Evolutionary conservation across 345 rosid species (phyloP).

Genomic region (Eucalyptus leucophloia): DNA sequence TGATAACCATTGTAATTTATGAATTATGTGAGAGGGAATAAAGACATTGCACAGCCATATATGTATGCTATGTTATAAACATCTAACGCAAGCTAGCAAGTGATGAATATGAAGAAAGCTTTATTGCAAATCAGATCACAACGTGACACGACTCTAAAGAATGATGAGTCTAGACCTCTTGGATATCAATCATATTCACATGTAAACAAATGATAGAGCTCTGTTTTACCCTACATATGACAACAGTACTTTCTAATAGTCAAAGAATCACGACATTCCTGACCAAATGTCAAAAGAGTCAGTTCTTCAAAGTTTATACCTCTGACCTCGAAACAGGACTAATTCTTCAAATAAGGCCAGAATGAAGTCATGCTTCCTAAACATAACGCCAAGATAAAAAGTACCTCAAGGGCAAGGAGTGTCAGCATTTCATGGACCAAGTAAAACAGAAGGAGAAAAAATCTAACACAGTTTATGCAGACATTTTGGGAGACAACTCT

Average conservation of each 20-base stretch:
- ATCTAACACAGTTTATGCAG: not conserved
- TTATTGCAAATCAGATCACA: not conserved
- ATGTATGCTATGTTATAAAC: not conserved
- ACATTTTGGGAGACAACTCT: not conserved
- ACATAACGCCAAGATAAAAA: too few relatives aligned
- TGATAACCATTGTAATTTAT: too few relatives aligned
- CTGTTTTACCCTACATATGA: too few relatives aligned
- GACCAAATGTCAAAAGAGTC: too few relatives aligned
- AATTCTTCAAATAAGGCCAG: too few relatives aligned
- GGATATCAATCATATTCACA: too few relatives aligned
- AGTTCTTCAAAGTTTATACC: too few relatives aligned
- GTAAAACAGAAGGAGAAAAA: not conserved
- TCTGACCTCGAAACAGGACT: rapidly evolving
- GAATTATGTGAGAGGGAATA: rapidly evolving
- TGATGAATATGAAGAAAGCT: not conserved
- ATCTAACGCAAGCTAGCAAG: not conserved
- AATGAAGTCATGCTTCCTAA: too few relatives aligned
- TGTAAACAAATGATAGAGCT: too few relatives aligned
- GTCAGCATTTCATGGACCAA: not conserved
- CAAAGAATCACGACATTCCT: too few relatives aligned
- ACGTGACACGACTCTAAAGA: not conserved
- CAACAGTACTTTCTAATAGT: too few relatives aligned
- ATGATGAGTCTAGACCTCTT: not conserved
- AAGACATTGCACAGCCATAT: not conserved
- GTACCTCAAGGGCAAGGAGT: too few relatives aligned